Evolutionary conservation across 2,329 filamentous ascomycete genomes (phyloP), one percentile per base, ranked within the genome.

Genomic region (Lasiodiplodia hormozganensis): DNA sequence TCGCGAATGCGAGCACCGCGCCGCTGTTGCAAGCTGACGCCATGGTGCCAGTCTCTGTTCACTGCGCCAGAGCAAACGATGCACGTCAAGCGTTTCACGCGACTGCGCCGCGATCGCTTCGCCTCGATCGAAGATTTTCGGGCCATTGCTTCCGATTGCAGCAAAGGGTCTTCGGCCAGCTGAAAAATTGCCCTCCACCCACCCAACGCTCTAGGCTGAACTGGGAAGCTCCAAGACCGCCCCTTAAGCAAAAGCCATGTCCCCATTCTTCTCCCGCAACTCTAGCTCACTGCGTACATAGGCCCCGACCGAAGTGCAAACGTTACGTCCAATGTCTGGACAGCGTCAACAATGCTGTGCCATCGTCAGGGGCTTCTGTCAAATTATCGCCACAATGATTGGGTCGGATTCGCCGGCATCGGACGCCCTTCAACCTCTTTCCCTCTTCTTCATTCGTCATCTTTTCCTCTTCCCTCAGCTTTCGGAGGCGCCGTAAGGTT

Each of bases 41-140:
- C 31, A 23, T 0, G 31, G 23, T 10, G 31, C 31, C 28, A 31
- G 28, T 1, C 34, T 31, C 34, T 52, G 60, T 47, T 38, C 60
- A 64, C 47, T 52, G 60, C 47, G 47, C 36, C 16, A 11, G 21
- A 28, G 47, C 60, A 52, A 40, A 38, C 43, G 18, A 52, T 21
- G 47, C 60, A 38, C 31, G 60, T 64, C 60, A 64, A 34, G 28
- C 18, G 60, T 64, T 64, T 64, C 60, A 52, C 18, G 12, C 31
- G 43, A n/a, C 16, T 28, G 40, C 25, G 25, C 58, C n/a, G 31
- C 28, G 18, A 36, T 25, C 47, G 31, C 38, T 47, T 38, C 28
- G 31, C 21, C 12, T 11, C 60, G 43, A 64, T 25, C 43, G 28
- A 25, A 36, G 49, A 47, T 36, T 34, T 40, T 34, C 40, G 58